Conservation (phyloP, 768 basidiomycete species). For the Tremella yokohamensis region DNA sequence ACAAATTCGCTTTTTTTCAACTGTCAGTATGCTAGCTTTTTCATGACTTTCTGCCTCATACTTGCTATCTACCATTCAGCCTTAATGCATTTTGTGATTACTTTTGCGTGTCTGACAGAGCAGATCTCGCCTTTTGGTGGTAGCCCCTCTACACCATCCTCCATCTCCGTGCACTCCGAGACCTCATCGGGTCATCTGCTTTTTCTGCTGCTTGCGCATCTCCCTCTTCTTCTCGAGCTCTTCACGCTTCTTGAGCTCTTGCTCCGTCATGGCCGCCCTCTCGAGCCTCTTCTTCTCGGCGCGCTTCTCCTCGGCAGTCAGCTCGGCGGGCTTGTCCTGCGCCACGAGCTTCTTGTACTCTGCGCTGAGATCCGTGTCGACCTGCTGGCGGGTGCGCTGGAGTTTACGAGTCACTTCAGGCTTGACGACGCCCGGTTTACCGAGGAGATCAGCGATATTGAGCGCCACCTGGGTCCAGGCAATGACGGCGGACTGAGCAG, state of each 20-base stretch:
- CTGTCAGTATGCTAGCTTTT: too few species aligned
- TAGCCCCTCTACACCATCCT: not conserved
- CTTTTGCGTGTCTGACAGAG: too few species aligned
- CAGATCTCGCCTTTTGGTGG: too few species aligned
- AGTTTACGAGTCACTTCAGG: slow-evolving; percentile 76
- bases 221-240: slow-evolving; percentile 49
- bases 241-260: slow-evolving; percentile 44
- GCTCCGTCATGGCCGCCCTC: slow-evolving; percentile 39
- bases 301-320: slow-evolving; percentile 44
- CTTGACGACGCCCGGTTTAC: slow-evolving; percentile 57
- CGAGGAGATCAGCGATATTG: slow-evolving; percentile 68
- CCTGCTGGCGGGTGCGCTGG: slow-evolving; percentile 66
- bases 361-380: slow-evolving; percentile 60
- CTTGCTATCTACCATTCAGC: too few species aligned
- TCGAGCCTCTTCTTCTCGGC: slow-evolving; percentile 47
- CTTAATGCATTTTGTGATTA: too few species aligned
- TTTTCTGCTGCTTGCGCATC: slow-evolving; percentile 46
- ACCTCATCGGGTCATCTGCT: slow-evolving; percentile 25
- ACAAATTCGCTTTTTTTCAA: too few species aligned
- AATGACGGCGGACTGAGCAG: slow-evolving; percentile 57
- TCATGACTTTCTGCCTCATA: too few species aligned
- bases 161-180: too few species aligned
- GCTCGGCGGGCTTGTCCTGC: slow-evolving; percentile 43
- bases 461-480: slow-evolving; percentile 68
- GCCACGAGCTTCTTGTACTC: slow-evolving; percentile 43